Evolutionary conservation across 2,329 filamentous ascomycete genomes (phyloP), one percentile per base, ranked within the genome.

Genomic region (Ambrosiella cleistominuta): DNA sequence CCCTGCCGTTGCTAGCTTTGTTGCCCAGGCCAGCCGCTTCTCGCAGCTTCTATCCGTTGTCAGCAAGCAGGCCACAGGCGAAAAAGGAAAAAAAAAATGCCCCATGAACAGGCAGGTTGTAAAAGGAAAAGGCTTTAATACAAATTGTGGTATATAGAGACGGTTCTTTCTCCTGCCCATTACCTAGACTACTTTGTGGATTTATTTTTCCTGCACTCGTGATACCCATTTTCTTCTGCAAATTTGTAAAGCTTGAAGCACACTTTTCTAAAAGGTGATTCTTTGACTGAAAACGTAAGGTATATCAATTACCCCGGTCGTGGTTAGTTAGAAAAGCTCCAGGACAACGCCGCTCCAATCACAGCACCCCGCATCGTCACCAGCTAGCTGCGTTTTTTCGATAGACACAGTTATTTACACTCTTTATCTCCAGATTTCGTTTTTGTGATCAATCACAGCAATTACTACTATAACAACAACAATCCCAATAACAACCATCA

Each of bases 351-450:
- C 15, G 52, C 38, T 15, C 8, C 19, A 19, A 15, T 27, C 27
- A 37, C 45, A 51, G 27, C 56, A 52, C 56, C 56, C 56, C 56
- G 56, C 55, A 60, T 61, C 57, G 36, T 57, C 61, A 56, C 61
- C 47, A 15, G 17, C 17, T 19, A 56, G 51, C 45, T 60, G 45
- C 50, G 59, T 37, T 60, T 53, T 44, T 54, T 60, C 6, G 39
- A 42, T 7, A 9, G 39, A 12, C 39, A 42, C 11, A 42, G 27
- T 27, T 27, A 27, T 5, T 27, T 27, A 27, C 27, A 27, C 27
- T 27, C 19, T 19, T 27, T 27, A 2, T 27, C 27, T 27, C 3
- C 27, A 27, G 27, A 27, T 27, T 27, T 27, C 27, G 27, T 27
- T 27, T 27, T 27, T 27, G 27, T 27, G 27, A 27, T 5, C 27